A percentile compares a stretch with the other conserved stretches of the same genome.
These are phyloP conservation scores for Penicillium sp. DNA, from an alignment of 2,329 filamentous ascomycete genomes.

Conservation along the genomic window DNA sequence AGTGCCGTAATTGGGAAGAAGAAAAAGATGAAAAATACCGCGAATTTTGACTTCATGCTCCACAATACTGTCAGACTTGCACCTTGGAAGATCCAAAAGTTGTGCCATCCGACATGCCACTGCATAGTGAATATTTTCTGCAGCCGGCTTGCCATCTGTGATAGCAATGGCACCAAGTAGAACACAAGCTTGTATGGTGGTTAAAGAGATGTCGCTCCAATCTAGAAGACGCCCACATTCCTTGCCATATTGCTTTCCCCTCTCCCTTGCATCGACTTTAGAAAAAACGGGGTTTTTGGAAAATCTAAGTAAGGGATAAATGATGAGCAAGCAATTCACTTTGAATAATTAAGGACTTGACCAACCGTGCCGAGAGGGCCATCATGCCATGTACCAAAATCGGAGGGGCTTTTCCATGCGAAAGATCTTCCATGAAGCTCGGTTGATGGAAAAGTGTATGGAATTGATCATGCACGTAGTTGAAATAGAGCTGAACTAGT, in stretches of 20 bases:
- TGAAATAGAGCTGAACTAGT: conserved; percentile 21
- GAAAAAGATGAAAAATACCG: conserved; percentile 2
- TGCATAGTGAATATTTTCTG: conserved; percentile 45
- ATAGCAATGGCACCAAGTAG: conserved; percentile 45
- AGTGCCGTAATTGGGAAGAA: not conserved
- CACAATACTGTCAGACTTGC: conserved; percentile 29
- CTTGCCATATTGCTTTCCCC: conserved; percentile 20
- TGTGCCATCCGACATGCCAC: conserved; percentile 44
- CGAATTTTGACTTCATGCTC: conserved; percentile 42
- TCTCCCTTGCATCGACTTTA: conserved; percentile 16
- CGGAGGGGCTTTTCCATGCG: conserved; percentile 7
- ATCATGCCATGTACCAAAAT: conserved; percentile 22
- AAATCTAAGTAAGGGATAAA: conserved; percentile 8
- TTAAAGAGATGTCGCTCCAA: conserved; percentile 42
- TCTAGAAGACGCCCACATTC: conserved; percentile 29
- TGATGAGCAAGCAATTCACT: not conserved
- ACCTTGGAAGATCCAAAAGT: conserved; percentile 41
- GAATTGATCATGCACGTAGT: conserved; percentile 26
- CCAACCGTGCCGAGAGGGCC: conserved; percentile 23
- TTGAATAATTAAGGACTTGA: not conserved
- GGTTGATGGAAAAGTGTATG: conserved; percentile 22
- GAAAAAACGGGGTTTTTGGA: conserved; percentile 11
- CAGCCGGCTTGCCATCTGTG: conserved; percentile 34
- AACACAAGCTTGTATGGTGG: conserved; percentile 46
- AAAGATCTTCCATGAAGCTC: conserved; percentile 17